These are phyloP conservation scores for Logfia minima DNA, from an alignment of 129 eudicot species.

Conservation along the genomic window DNA sequence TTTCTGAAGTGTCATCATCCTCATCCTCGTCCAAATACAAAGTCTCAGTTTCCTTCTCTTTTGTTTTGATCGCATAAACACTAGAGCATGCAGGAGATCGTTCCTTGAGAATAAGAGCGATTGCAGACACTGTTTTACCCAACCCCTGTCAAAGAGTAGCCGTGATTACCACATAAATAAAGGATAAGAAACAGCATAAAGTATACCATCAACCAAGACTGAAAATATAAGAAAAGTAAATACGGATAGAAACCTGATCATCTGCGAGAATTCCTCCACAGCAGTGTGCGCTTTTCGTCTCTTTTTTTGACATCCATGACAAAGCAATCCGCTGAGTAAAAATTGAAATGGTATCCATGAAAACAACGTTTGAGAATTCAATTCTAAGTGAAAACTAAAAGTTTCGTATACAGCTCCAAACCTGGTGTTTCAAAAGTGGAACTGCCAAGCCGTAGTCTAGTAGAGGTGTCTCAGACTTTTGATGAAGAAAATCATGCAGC, in stretches of 20 bases:
- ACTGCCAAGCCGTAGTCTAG: constrained; percentile 71
- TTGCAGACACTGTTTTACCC: constrained; percentile 89
- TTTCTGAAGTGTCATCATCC: constrained; percentile 43
- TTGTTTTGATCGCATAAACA: constrained; percentile 20
- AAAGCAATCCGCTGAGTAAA: constrained; percentile 79
- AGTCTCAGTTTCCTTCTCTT: constrained; percentile 48
- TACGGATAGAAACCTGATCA: constrained; percentile 66
- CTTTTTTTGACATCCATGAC: constrained; percentile 90
- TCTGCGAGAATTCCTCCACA: constrained; percentile 98
- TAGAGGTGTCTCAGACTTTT: constrained; percentile 46
- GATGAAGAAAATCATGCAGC: constrained; percentile 60
- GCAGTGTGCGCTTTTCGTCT: constrained; percentile 58
- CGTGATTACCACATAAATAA: constrained; percentile 2
- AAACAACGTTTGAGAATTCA: constrained; percentile 12
- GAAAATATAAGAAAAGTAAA: constrained; percentile 8
- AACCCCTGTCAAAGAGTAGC: constrained; percentile 58
- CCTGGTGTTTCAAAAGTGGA: constrained; percentile 86
- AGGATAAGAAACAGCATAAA: constrained; percentile 2
- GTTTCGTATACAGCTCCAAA: constrained; percentile 26
- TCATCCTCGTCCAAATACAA: constrained; percentile 59
- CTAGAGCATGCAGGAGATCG: constrained; percentile 54
- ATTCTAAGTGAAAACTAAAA: constrained; percentile 12
- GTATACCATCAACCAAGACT: neutral
- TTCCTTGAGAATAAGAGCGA: constrained; percentile 88
- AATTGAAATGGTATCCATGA: constrained; percentile 19